Conservation (phyloP, 805 yeast species). For the Barnettozyma pratensis region DNA sequence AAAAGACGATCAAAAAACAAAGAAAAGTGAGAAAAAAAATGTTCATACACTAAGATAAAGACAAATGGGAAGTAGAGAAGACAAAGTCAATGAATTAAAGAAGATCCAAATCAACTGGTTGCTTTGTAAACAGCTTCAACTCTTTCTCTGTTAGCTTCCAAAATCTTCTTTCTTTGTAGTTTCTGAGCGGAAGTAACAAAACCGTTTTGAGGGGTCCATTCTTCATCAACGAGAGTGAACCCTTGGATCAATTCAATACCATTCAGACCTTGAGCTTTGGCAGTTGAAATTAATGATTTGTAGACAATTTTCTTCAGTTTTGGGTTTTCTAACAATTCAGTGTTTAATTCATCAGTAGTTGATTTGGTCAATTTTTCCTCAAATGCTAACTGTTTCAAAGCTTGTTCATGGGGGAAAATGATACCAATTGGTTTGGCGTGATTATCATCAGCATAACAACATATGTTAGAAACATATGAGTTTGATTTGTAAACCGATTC, state of each 20-base stretch:
- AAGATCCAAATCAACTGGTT: not conserved
- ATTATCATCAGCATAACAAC: constrained; percentile 86
- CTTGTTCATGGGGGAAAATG: constrained; percentile 72
- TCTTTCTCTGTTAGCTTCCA: constrained; percentile 57
- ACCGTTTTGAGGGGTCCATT: constrained; percentile 98
- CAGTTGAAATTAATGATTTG: constrained; percentile 64
- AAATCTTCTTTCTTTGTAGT: constrained; percentile 87
- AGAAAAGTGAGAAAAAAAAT: not conserved
- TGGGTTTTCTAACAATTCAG: constrained; percentile 45
- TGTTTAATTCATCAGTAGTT: constrained; percentile 34
- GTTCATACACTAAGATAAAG: not conserved
- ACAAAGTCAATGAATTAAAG: not conserved
- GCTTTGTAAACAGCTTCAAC: constrained; percentile 58
- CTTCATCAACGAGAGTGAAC: constrained; percentile 73
- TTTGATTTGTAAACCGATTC: constrained; percentile 89
- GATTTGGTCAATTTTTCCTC: constrained; percentile 46
- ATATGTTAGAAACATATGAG: constrained; percentile 68
- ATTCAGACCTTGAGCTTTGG: constrained; percentile 68
- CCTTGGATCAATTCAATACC: constrained; percentile 86
- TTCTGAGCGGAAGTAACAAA: constrained; percentile 94
- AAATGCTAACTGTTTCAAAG: constrained; percentile 55
- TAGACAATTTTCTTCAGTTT: constrained; percentile 51
- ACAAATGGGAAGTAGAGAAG: not conserved
- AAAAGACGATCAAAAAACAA: not conserved
- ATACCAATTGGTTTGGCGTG: constrained; percentile 92